Evolutionary conservation across 2,329 filamentous ascomycete genomes (phyloP).

Genomic region (Celoporthe dispersa): DNA sequence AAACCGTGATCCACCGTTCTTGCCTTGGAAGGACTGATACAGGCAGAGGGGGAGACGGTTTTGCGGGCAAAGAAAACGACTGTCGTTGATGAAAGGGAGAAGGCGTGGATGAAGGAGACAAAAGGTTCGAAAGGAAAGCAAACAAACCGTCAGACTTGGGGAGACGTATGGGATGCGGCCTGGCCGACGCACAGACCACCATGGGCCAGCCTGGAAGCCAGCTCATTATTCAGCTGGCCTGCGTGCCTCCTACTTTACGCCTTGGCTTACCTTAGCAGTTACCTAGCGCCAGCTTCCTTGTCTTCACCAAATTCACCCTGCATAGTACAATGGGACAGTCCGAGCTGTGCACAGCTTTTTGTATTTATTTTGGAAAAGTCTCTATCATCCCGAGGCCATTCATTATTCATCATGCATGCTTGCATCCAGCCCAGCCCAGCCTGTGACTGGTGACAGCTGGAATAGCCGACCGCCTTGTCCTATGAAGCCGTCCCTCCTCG

Average conservation of each 20-base stretch:
- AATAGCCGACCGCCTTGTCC: no score
- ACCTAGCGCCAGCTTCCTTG: neutral
- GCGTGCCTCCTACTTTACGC: neutral
- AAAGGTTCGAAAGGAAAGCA: neutral
- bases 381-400: neutral
- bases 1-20: slow-evolving; percentile 26
- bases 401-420: neutral
- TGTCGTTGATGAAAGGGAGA: slow-evolving; percentile 10
- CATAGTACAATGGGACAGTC: neutral
- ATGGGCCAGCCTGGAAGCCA: neutral
- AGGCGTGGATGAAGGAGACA: slow-evolving; percentile 8
- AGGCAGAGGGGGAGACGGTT: slow-evolving; percentile 17
- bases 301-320: neutral
- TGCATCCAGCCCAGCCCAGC: no score
- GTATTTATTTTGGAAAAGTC: neutral
- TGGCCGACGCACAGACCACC: slow-evolving; percentile 7
- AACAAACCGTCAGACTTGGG: slow-evolving; percentile 5
- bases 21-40: slow-evolving; percentile 14
- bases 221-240: slow-evolving; percentile 11
- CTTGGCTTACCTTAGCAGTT: neutral
- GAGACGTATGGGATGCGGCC: slow-evolving; percentile 4
- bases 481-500: neutral
- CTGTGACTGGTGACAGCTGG: no score
- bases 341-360: neutral
- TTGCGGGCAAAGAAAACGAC: slow-evolving; percentile 21